Evolutionary conservation across 345 rosid species (phyloP).

Genomic region (Boechera divaricarpa): DNA sequence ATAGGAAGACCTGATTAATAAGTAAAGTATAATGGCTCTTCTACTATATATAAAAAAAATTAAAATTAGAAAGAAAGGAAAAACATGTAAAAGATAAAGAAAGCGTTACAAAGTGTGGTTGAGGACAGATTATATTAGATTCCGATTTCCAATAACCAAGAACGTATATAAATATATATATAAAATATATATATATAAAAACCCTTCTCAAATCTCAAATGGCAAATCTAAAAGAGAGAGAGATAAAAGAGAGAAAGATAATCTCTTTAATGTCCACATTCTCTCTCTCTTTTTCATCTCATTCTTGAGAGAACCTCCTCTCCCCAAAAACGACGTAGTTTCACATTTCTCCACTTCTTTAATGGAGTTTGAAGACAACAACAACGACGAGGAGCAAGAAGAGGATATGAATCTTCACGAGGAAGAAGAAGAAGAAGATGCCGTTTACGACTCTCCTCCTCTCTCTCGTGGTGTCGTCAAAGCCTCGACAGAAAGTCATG

Average conservation of each 20-base stretch:
- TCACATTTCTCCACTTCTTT: not conserved
- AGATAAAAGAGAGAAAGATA: constrained; percentile 19
- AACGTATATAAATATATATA: not conserved
- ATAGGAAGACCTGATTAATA: not conserved
- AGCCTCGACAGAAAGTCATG: constrained; percentile 38
- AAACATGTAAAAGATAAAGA: constrained; percentile 27
- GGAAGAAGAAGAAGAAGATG: constrained; percentile 47
- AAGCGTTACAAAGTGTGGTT: constrained; percentile 47
- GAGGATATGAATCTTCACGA: constrained; percentile 59
- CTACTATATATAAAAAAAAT: not conserved
- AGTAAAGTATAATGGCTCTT: constrained; percentile 3
- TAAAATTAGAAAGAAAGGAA: constrained; percentile 19
- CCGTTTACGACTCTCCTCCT: constrained; percentile 54
- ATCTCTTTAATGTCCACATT: constrained; percentile 52
- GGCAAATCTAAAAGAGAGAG: constrained; percentile 23
- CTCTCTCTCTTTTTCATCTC: constrained; percentile 38
- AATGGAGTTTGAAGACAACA: constrained; percentile 47
- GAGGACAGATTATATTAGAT: constrained; percentile 42
- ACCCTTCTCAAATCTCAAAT: constrained; percentile 19
- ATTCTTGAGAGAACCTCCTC: constrained; percentile 29
- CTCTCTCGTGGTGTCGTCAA: constrained; percentile 29
- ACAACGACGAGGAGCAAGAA: constrained; percentile 61
- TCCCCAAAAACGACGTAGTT: constrained; percentile 41
- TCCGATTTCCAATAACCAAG: constrained; percentile 44
- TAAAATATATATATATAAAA: not conserved